Conservation (phyloP, 2,329 filamentous ascomycete species). For the Fusarium secorum region DNA sequence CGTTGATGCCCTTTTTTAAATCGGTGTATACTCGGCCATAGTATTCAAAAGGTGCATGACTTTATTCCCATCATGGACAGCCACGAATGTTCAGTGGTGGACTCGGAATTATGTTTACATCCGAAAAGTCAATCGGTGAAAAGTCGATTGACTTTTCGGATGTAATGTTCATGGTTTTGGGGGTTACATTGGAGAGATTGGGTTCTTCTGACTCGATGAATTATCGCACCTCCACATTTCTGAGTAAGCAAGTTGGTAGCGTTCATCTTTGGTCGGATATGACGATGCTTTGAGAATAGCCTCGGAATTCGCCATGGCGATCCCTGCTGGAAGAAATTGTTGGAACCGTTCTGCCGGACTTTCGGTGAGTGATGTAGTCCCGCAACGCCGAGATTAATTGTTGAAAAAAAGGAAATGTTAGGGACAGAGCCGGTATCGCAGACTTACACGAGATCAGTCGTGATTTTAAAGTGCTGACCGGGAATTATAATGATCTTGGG, state of each 20-base stretch:
- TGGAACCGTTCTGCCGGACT: background rate
- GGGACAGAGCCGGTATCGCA: background rate
- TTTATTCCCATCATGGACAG: background rate
- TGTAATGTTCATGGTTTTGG: background rate
- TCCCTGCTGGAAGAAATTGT: background rate
- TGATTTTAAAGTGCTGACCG: background rate
- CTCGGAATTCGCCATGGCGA: background rate
- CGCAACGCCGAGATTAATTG: background rate
- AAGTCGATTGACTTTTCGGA: too few relatives aligned
- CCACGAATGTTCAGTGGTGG: background rate
- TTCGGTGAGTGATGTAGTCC: background rate
- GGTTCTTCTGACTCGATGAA: background rate
- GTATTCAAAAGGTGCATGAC: background rate
- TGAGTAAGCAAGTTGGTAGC: slow-evolving; percentile 3
- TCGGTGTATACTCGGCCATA: slow-evolving; percentile 7
- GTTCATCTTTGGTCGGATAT: background rate
- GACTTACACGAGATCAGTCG: background rate
- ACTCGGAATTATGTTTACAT: background rate
- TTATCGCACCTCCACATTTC: slow-evolving; percentile 1
- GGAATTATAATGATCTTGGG: fast-evolving
- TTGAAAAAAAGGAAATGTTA: background rate
- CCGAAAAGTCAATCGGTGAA: slow-evolving; percentile 17
- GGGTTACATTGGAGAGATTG: slow-evolving; percentile 1
- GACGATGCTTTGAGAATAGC: background rate
- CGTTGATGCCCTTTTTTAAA: background rate